Evolutionary conservation across 2,329 filamentous ascomycete genomes (phyloP), one percentile per base, ranked within the genome.

Genomic region (Monosporascus ibericus): DNA sequence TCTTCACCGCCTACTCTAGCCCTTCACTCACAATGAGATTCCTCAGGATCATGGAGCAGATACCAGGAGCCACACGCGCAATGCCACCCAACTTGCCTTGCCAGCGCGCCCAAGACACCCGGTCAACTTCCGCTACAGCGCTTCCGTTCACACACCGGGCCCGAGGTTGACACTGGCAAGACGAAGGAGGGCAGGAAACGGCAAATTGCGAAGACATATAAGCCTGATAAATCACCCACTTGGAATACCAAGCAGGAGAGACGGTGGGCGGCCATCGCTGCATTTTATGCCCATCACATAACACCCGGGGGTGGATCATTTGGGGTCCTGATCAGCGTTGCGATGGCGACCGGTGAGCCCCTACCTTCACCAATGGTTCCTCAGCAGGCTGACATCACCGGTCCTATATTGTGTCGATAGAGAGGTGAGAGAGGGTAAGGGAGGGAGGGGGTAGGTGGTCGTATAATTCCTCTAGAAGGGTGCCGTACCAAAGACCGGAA

Each of bases 181-280:
- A 54, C 58, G 53, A 57, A 57, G 55, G 55, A 54, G 42, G 38
- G 15, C 18, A 11, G n/a, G 24, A 24, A 46, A 25, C 24, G 20
- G 42, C 5, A 46, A n/a, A 14, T 46, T 27, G 42, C 42, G 22
- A 46, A 24, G 38, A 18, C 30, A 34, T 34, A 34, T 11, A 14
- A 34, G 30, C 30, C 30, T 34, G 18, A 20, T 42, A 42, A 20
- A 42, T 42, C 39, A 42, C 18, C 39, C 39, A 18, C 39, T 18
- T 34, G 30, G 30, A 14, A 5, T 34, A 34, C 30, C 22, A 30
- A 30, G 20, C 18, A 34, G 17, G 25, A 36, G 47, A 52, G 48
- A 48, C 52, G 58, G 59, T 61, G 54, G 60, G 59, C 59, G 56
- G 59, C 57, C 55, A 56, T 34, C 30, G 51, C 39, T 58, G 57